Percentiles rank a stretch among this genome's conserved stretches.
Conservation (phyloP, 108 stramenopile genomes). For the Skeletonema grethae region DNA sequence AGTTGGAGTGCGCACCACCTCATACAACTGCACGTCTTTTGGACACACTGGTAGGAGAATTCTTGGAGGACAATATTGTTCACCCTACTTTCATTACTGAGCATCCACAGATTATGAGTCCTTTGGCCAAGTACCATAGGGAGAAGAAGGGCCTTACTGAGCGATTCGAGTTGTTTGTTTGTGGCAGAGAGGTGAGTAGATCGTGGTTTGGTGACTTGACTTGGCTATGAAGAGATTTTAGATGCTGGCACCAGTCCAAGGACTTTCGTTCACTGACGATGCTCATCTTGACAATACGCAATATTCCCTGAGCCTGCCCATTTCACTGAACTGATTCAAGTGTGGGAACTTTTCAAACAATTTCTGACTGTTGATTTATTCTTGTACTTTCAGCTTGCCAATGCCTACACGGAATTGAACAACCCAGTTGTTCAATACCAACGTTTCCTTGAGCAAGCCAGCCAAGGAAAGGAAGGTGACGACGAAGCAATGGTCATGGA, state of each 20-base stretch:
- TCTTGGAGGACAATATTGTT: slow-evolving; percentile 91
- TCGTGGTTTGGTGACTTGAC: background rate
- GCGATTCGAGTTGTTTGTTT: slow-evolving; percentile 98
- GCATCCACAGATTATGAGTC: slow-evolving; percentile 99
- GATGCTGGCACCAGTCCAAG: slow-evolving; percentile 53
- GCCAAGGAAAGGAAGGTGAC: slow-evolving; percentile 93
- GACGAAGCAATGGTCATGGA: slow-evolving; percentile 99
- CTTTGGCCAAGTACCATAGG: slow-evolving; percentile 98
- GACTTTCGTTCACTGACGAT: slow-evolving; percentile 44
- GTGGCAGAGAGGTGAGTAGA: slow-evolving; percentile 90
- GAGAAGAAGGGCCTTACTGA: slow-evolving; percentile 94
- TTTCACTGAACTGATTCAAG: background rate
- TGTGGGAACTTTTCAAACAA: background rate
- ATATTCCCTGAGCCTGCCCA: slow-evolving; percentile 9
- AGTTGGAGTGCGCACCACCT: slow-evolving; percentile 92
- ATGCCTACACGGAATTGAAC: slow-evolving; percentile 99
- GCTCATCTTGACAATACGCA: slow-evolving; percentile 45
- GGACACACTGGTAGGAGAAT: slow-evolving; percentile 97
- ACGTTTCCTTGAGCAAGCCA: slow-evolving; percentile 95
- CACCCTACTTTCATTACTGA: slow-evolving; percentile 92
- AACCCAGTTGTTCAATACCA: slow-evolving; percentile 94
- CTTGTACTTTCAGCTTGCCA: slow-evolving; percentile 78
- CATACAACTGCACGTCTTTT: slow-evolving; percentile 95
- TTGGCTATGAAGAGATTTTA: slow-evolving; percentile 43
- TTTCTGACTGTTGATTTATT: background rate